Conservation (phyloP, 306 rosid genomes). For the Lupinus albus region DNA sequence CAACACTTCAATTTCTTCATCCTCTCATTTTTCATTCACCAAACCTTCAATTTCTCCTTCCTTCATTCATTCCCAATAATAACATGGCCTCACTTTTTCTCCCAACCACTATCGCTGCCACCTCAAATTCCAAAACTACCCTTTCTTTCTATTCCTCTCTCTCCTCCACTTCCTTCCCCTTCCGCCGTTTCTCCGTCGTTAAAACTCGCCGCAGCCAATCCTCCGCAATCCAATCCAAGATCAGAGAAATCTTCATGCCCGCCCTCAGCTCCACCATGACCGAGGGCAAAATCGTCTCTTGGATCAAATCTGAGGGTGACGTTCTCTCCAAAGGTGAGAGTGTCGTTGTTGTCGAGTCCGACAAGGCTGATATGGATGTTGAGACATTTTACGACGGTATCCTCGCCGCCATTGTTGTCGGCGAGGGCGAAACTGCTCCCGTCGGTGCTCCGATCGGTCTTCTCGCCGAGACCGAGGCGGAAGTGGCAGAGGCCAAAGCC, state of each 20-base stretch:
- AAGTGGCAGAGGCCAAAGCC: conserved; percentile 70
- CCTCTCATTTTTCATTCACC: background rate
- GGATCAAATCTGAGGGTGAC: conserved; percentile 93
- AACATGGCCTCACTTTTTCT: conserved; percentile 50
- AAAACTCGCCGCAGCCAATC: conserved; percentile 49
- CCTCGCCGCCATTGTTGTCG: conserved; percentile 81
- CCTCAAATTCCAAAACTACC: background rate
- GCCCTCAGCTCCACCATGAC: conserved; percentile 99
- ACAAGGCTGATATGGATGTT: conserved; percentile 92
- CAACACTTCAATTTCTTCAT: too few relatives aligned
- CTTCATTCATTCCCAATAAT: background rate
- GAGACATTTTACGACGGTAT: conserved; percentile 92
- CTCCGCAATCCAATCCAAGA: conserved; percentile 60
- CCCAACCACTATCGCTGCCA: conserved; percentile 1
- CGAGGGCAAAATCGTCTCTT: conserved; percentile 93
- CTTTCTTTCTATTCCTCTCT: conserved; percentile 66
- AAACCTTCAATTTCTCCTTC: background rate
- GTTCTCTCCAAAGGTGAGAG: conserved; percentile 86
- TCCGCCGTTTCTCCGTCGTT: conserved; percentile 30
- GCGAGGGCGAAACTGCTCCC: conserved; percentile 81
- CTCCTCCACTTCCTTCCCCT: conserved; percentile 52
- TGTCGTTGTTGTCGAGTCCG: conserved; percentile 90
- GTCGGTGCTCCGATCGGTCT: conserved; percentile 87
- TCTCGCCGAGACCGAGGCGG: conserved; percentile 74
- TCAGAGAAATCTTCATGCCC: conserved; percentile 97